Base-by-base conservation (phyloP, 1,284 basidiomycete species). In the Rhizoctonia solani region DNA sequence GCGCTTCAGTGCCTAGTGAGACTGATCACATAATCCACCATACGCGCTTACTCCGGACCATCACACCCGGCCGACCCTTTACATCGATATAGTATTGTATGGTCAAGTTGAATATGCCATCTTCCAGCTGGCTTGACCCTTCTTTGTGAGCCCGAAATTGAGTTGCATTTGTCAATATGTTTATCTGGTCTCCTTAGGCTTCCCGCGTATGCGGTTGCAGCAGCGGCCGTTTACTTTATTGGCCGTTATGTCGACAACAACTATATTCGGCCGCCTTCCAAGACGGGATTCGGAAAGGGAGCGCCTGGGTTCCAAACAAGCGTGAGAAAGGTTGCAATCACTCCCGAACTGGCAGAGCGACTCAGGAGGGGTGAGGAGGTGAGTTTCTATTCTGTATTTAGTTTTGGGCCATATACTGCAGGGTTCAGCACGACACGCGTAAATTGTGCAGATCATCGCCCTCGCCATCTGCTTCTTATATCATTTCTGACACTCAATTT, bases 231-330 rank as follows among this genome's bases (percentile, higher is more conserved):
- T 27, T 61, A 30, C 29, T 21, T 63, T 4, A 32, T 61, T 9
- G 67, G 47, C 32, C 56, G 56, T 23, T 68, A 68, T 27, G 37
- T 68, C 29, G 67, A 68, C 56, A 19, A 61, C 2, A 68, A 34
- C 29, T 68, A 53, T 29, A 61, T 68, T 29, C 67, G 67, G n/a
- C 67, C 67, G 3, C 56, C 56, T 8, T 63, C 67, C 11, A 68
- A 68, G 41, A 68, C 66, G 14, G 67, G 67, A 21, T 63, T 68
- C 47, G 67, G 67, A 19, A 68, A 68, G 34, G 67, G 67, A 21
- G 67, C 67, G 50, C 67, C 67, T 2, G 67, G 67, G n/a, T 68
- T 68, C 27, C 44, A 61, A 29, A 68, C 67, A 14, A 68, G 49
- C 39, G 58, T 58, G 19, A 42, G 37, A n/a, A 59, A 68, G 34